Evolutionary conservation across 2,329 filamentous ascomycete species (phyloP), one percentile per base, ranked within the genome.

Genomic region (Sporothrix protearum): DNA sequence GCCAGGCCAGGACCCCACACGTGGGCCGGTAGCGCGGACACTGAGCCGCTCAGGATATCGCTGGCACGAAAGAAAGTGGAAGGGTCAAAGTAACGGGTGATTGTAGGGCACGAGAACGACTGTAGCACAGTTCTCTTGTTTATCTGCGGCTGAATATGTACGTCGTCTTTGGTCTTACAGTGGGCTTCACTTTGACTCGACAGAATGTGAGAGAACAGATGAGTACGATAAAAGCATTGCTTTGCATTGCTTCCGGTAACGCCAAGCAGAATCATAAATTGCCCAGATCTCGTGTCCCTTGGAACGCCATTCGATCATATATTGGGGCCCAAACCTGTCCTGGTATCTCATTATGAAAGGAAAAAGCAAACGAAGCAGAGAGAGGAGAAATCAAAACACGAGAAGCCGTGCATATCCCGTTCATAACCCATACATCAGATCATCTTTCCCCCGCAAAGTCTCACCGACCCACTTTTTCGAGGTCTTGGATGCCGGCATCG

Each of bases 401-500:
- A 22, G 12, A 30, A 39, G 1, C n/a, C 28, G 53, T 9, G 8
- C 12, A 45, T 25, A 63, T 63, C 36, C 36, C 55, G 16, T 59
- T 2, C 14, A 33, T 47, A 47, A 16, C 42, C 42, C 42, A 19
- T 19, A 10, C 25, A 28, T 53, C 25, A 28, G 16, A 22, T 53
- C 61, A 25, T 14, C 16, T 12, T 12, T 25, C 42, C 12, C 39
- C 49, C 9, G 6, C 19, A 22, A 53, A 28, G 12, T 30, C 22
- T 64, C 61, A 64, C 36, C 42, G 22, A 7, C 55, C 45, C 55
- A 42, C 36, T 16, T 42, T 45, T 22, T 68, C 63, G 28, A 74
- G 70, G 25, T 72, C 70, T 10, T 69, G 70, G 10, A 74, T 63
- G 7, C 68, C 73, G 2, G 64, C 70, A 25, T 72, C 70, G 47